A percentile compares a stretch with the other conserved stretches of the same genome.
phyloP scores from a whole-genome alignment of 352 stramenopile genomes.

The Globisporangium emineosum region DNA sequence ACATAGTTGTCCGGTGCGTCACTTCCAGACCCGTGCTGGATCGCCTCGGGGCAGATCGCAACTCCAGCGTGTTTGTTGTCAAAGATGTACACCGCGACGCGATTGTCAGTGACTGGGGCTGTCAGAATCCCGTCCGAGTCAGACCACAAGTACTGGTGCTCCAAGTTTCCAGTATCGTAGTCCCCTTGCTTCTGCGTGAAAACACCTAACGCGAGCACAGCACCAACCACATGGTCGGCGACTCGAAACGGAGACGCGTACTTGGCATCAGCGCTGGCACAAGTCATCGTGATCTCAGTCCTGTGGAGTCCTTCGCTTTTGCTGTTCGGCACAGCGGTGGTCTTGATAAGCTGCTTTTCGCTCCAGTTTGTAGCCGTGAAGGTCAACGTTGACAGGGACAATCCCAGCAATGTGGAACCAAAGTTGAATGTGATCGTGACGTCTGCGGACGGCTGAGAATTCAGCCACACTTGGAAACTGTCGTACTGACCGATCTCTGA shows the following conservation, averaged over 20 bases:
- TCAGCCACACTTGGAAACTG: conserved; percentile 46
- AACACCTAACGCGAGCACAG: conserved; percentile 37
- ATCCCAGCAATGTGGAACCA: conserved; percentile 13
- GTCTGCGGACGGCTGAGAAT: conserved; percentile 36
- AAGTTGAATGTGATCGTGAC: conserved; percentile 34
- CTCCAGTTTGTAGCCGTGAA: conserved; percentile 50
- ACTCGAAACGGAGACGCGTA: conserved; percentile 42
- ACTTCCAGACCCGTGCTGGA: conserved; percentile 27
- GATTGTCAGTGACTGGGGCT: conserved; percentile 22
- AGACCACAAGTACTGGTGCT: conserved; percentile 49
- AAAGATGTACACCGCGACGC: conserved; percentile 40
- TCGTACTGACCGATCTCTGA: conserved; percentile 70
- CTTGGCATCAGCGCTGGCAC: conserved; percentile 30
- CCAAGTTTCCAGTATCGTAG: conserved; percentile 54
- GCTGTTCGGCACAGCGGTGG: conserved; percentile 35
- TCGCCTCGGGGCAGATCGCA: conserved; percentile 29
- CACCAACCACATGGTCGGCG: conserved; percentile 17
- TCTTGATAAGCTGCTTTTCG: conserved; percentile 28
- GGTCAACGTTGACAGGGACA: conserved; percentile 26
- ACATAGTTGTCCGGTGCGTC: conserved; percentile 31
- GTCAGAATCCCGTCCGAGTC: conserved; percentile 49
- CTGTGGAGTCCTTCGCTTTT: conserved; percentile 33
- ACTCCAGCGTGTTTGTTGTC: conserved; percentile 52
- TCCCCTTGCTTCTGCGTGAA: conserved; percentile 45
- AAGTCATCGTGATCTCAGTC: conserved; percentile 29